Conservation (phyloP, 108 stramenopile genomes). For the Nitzschia sp. region DNA sequence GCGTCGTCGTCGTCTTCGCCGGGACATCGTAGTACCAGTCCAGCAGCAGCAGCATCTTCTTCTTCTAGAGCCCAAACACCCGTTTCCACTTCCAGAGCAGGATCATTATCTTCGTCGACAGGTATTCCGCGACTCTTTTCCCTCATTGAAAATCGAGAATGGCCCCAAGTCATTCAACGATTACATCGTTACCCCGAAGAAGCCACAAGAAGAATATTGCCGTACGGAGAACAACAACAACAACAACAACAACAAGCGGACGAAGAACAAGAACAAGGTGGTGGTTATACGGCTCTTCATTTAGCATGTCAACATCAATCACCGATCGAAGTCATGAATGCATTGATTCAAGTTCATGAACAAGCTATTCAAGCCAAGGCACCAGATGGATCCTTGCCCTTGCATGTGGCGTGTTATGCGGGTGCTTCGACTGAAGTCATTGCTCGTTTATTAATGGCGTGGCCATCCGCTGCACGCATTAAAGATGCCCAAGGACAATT, state of each 20-base stretch:
- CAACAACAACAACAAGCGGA: neutral
- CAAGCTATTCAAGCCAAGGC: neutral
- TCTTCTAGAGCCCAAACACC: no score
- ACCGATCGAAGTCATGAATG: conserved; percentile 11
- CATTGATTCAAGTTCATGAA: conserved; percentile 12
- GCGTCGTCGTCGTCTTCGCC: neutral
- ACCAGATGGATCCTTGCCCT: conserved; percentile 22
- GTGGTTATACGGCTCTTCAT: conserved; percentile 19
- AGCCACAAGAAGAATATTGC: neutral
- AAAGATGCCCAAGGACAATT: conserved; percentile 15
- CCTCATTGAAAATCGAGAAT: conserved; percentile 25
- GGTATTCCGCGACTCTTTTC: neutral
- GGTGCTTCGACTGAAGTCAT: conserved; percentile 10
- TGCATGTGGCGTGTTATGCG: conserved; percentile 15
- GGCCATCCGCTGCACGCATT: conserved; percentile 14
- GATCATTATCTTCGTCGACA: neutral
- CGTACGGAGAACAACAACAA: neutral
- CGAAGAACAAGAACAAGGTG: neutral
- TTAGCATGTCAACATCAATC: conserved; percentile 23
- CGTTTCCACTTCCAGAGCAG: no score
- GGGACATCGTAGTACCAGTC: no score
- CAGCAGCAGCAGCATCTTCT: no score
- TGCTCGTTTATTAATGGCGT: conserved; percentile 7
- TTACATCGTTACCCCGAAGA: conserved; percentile 4
- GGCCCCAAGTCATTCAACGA: conserved; percentile 12